Conservation (phyloP, 2,329 filamentous ascomycete species). For the Clarireedia monteithiana region DNA sequence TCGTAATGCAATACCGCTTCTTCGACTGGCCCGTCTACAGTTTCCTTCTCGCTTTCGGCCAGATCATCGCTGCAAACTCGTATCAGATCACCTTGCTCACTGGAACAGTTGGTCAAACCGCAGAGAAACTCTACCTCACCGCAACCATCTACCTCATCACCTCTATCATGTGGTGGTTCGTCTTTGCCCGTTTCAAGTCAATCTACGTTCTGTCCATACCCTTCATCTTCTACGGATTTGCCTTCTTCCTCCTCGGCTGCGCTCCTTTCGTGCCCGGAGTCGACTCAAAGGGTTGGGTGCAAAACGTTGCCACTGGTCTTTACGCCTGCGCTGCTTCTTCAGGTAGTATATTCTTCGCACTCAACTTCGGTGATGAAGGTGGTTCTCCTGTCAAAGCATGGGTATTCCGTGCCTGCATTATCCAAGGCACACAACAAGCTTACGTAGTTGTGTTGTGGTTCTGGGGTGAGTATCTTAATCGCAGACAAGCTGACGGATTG, state of each 20-base stretch:
- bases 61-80: conserved; percentile 58
- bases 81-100: conserved; percentile 63
- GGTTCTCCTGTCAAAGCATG: conserved; percentile 55
- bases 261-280: conserved; percentile 42
- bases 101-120: conserved; percentile 51
- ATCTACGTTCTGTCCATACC: conserved; percentile 40
- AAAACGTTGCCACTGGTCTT: conserved; percentile 51
- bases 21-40: conserved; percentile 60
- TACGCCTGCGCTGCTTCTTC: conserved; percentile 56
- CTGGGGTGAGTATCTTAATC: conserved; percentile 46
- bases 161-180: conserved; percentile 54
- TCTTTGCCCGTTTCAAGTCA: conserved; percentile 51
- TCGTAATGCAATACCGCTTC: conserved; percentile 46
- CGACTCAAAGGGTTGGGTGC: conserved; percentile 35
- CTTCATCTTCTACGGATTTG: conserved; percentile 51
- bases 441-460: conserved; percentile 60
- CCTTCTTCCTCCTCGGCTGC: conserved; percentile 55
- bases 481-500: conserved; percentile 3
- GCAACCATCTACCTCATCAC: conserved; percentile 50
- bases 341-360: conserved; percentile 57
- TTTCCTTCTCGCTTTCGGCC: conserved; percentile 49
- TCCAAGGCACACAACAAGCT: conserved; percentile 59
- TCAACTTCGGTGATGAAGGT: conserved; percentile 59
- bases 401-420: conserved; percentile 59
- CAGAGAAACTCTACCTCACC: conserved; percentile 51